Conservation (phyloP, 2,329 filamentous ascomycete species). For the Exophiala spinifera region DNA sequence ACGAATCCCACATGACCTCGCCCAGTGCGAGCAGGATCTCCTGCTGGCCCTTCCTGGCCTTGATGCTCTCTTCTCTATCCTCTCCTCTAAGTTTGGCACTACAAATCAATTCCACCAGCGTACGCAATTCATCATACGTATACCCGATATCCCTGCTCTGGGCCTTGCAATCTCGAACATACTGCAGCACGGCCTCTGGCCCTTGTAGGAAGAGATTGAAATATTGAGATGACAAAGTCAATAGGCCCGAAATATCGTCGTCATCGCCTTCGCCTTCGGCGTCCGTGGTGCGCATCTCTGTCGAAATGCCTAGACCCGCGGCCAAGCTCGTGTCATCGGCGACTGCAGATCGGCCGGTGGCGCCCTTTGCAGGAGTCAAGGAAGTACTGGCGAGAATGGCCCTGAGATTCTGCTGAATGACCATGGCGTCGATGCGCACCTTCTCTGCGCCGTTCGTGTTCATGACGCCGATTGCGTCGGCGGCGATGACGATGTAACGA, state of each 20-base stretch:
- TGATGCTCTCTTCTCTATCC: slow-evolving; percentile 46
- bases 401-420: slow-evolving; percentile 94
- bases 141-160: slow-evolving; percentile 33
- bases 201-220: slow-evolving; percentile 49
- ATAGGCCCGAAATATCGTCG: slow-evolving; percentile 38
- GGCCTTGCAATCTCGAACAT: slow-evolving; percentile 45
- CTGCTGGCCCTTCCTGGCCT: slow-evolving; percentile 44
- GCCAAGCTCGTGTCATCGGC: slow-evolving; percentile 2
- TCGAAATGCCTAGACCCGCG: slow-evolving; percentile 21
- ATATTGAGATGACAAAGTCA: slow-evolving; percentile 46
- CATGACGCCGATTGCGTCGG: slow-evolving; percentile 71
- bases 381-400: slow-evolving; percentile 62
- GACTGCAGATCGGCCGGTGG: slow-evolving; percentile 20
- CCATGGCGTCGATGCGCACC: slow-evolving; percentile 90
- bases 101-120: slow-evolving; percentile 46
- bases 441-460: slow-evolving; percentile 78
- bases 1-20: slow-evolving; percentile 49
- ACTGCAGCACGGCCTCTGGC: slow-evolving; percentile 43
- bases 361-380: not conserved
- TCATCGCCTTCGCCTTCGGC: slow-evolving; percentile 15
- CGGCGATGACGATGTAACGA: slow-evolving; percentile 70
- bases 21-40: slow-evolving; percentile 45
- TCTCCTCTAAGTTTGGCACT: slow-evolving; percentile 44
- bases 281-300: slow-evolving; percentile 7
- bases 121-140: slow-evolving; percentile 47